Evolutionary conservation across 2,329 filamentous ascomycete genomes (phyloP), one percentile per base, ranked within the genome.

Genomic region (Calonectria multiphialidica): DNA sequence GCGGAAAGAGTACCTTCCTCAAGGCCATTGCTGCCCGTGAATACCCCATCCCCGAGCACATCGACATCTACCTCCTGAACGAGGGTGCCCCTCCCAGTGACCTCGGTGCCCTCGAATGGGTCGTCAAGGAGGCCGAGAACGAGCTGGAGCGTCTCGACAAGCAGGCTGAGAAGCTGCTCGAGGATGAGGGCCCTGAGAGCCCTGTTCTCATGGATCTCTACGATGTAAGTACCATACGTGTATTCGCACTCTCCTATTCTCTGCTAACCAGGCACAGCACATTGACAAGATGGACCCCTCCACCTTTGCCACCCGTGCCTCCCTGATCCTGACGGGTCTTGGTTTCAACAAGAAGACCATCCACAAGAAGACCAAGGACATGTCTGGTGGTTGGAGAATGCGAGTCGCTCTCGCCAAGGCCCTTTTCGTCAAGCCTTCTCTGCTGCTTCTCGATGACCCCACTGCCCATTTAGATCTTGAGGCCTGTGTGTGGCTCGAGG

Each of bases 361-460:
- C 83, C 89, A 97, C 86, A 99, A 99, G 92, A 98, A 97, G 92
- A 99, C 97, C 81, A 99, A 98, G 91, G 97, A 99, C 85, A 99
- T 99, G 97, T 99, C 97, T 77, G 97, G 97, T 95, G 97, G 97
- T 80, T 99, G 97, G 97, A 93, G 96, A 90, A 99, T 99, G 97
- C 95, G 97, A 91, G 97, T 99, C 72, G 97, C 97, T 70, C 93
- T 99, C 73, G 97, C 91, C 83, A 98, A 98, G 90, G 97, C 97
- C 70, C 93, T 99, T 66, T 99, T 99, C 89, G 96, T 99, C 87
- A 98, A 97, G 91, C 97, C 97, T 42, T 97, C 95, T 21, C 90
- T 99, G 70, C 92, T 99, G 63, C 91, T 99, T 77, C 95, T 99
- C 81, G 97, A 99, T 84, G 97, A 99, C 88, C 97, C 97, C 50